A percentile compares a stretch with the other conserved stretches of the same genome.
These are phyloP conservation scores for Psilocybe sp. DNA, from an alignment of 768 basidiomycete genomes.

Conservation along the genomic window DNA sequence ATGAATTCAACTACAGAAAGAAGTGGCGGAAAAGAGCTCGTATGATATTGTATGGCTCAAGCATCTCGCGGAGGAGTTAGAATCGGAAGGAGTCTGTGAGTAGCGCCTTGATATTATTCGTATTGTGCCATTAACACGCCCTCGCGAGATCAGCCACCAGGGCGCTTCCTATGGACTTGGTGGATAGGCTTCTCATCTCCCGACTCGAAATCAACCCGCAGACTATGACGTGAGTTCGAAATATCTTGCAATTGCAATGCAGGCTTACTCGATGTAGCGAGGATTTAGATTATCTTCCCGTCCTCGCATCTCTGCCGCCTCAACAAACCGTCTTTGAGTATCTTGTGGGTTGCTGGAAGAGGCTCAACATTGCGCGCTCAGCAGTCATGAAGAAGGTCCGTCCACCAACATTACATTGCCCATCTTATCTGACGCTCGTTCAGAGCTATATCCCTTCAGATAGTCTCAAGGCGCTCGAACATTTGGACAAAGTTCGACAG, in stretches of 20 bases:
- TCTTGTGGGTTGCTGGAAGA: conserved; percentile 88
- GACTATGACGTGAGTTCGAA: conserved; percentile 58
- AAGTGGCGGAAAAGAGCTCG: conserved; percentile 54
- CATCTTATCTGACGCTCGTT: background rate
- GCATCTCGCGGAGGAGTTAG: conserved; percentile 63
- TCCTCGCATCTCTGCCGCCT: conserved; percentile 73
- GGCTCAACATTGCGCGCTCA: conserved; percentile 57
- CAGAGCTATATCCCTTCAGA: conserved; percentile 64
- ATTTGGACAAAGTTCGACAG: conserved; percentile 77
- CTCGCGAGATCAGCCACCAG: conserved; percentile 28
- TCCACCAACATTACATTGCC: too few relatives aligned
- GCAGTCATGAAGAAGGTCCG: conserved; percentile 69
- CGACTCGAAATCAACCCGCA: conserved; percentile 79
- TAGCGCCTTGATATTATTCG: conserved; percentile 3
- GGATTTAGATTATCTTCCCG: conserved; percentile 71
- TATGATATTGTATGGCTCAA: conserved; percentile 86
- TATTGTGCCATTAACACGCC: conserved; percentile 1
- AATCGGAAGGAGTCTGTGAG: conserved; percentile 54
- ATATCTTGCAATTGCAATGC: background rate
- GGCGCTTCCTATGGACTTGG: conserved; percentile 52
- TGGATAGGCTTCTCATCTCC: conserved; percentile 80
- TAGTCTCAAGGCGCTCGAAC: conserved; percentile 52
- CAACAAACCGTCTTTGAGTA: conserved; percentile 87
- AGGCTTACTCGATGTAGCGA: conserved; percentile 40
- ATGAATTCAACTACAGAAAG: conserved; percentile 34